These are phyloP conservation scores for Pseudopithomyces maydicus DNA, from an alignment of 2,329 filamentous ascomycete species.

Conservation along the genomic window DNA sequence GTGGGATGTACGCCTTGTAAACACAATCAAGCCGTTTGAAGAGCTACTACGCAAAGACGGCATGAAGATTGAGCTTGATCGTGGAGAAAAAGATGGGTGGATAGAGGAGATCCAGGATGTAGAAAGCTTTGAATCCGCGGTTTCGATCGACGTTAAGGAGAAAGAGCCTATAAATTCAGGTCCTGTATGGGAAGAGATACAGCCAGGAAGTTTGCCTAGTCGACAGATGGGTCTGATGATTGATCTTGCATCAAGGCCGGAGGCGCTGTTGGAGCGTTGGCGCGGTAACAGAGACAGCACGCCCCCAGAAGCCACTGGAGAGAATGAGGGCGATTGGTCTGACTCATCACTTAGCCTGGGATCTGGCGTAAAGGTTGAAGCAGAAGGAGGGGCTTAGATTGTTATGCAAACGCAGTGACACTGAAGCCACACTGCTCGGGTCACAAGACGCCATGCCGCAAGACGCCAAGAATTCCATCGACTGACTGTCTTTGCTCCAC, in stretches of 20 bases:
- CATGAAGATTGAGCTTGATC: constrained; percentile 12
- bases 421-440: no score
- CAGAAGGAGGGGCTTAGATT: no score
- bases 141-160: not conserved
- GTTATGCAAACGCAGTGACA: no score
- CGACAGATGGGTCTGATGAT: not conserved
- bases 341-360: not conserved
- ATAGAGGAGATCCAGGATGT: constrained; percentile 1
- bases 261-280: not conserved
- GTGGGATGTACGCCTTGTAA: constrained; percentile 16
- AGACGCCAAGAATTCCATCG: no score
- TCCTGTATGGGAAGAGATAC: not conserved
- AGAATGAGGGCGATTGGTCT: not conserved
- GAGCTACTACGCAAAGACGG: constrained; percentile 15
- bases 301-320: not conserved
- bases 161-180: not conserved
- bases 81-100: not conserved
- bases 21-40: constrained; percentile 4
- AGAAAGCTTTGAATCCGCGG: not conserved
- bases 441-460: no score
- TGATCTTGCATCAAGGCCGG: not conserved
- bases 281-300: not conserved
- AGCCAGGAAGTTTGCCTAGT: not conserved
- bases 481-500: no score
- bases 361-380: no score